Percentiles rank a stretch among this genome's conserved stretches.
Conservation (phyloP, 495 filamentous ascomycete species). For the Penicillium parvum region DNA sequence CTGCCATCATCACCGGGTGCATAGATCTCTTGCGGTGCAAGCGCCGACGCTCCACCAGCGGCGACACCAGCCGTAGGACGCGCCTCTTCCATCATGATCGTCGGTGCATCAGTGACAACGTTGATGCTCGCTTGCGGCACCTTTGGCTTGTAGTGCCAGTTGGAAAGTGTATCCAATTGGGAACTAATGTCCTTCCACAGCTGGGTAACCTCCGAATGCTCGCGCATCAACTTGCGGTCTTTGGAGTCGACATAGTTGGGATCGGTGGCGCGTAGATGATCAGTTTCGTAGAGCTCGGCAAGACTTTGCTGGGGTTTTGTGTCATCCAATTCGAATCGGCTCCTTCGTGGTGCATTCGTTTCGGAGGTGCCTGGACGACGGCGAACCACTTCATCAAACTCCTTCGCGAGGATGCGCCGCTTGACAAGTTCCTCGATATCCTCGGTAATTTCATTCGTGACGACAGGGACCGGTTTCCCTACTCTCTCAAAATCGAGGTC, state of each 20-base stretch:
- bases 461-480: constrained; percentile 92
- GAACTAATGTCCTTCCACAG: constrained; percentile 79
- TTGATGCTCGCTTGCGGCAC: constrained; percentile 71
- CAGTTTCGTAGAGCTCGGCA: constrained; percentile 91
- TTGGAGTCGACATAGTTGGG: constrained; percentile 73
- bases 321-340: constrained; percentile 76
- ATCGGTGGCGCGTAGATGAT: constrained; percentile 74
- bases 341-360: constrained; percentile 54
- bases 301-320: constrained; percentile 80
- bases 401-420: constrained; percentile 79
- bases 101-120: constrained; percentile 82
- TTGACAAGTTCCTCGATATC: constrained; percentile 94
- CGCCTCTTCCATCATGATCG: constrained; percentile 91
- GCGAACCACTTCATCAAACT: constrained; percentile 89
- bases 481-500: constrained; percentile 93
- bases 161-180: constrained; percentile 82
- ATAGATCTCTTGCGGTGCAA: constrained; percentile 95
- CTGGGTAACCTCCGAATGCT: constrained; percentile 78
- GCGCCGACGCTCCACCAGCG: constrained; percentile 64
- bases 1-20: constrained; percentile 65
- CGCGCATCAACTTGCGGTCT: constrained; percentile 74
- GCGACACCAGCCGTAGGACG: constrained; percentile 76
- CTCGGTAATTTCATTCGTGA: constrained; percentile 90
- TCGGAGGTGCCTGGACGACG: constrained; percentile 62
- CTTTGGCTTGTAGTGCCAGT: constrained; percentile 94